Evolutionary conservation across 441 rosid genomes (phyloP), one percentile per base, ranked within the genome.

Genomic region (Melastoma candidum): DNA sequence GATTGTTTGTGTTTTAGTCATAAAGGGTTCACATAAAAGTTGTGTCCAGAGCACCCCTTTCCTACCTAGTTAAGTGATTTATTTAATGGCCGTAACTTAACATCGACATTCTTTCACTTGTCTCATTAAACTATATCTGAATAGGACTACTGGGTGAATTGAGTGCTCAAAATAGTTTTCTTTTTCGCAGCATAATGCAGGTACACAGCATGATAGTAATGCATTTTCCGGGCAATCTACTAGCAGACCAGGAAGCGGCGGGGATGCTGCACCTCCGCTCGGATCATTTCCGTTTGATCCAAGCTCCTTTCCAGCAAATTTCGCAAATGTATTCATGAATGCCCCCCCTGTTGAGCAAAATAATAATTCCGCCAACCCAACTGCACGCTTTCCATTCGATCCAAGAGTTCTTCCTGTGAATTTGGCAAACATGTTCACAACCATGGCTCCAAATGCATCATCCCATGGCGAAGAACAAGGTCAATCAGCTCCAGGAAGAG

Each of bases 261-360:
- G 51, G 8, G 66, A 66, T 22, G 25, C 58, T 45, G 55, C 75
- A 12, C 61, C 77, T 44, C 55, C 74, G 0, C 67, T 69, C 47
- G 44, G 73, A 45, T 59, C 59, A 3, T 58, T 72, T 71, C 63
- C 79, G 52, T 72, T 78, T 44, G 57, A 76, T 26, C 10, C 60
- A 3, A 60, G 44, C 63, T 53, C 56, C 41, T 47, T 73, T 29
- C 81, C 81, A 3, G 39, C 46, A 2, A 69, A 75, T 51, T 52
- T 82, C 48, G 71, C 79, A 3, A 75, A 67, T 64, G 66, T 79
- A 73, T 56, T 82, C n/a, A 60, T 61, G 73, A 77, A 68, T 66
- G 65, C 75, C 77, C 74, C 71, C 29, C 13, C 72, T 29, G 36
- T 3, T 29, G 36, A 29, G 7, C 36, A 3, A 29, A 29, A 29